Percentiles rank a stretch among this genome's conserved stretches.
Evolutionary conservation across 2,329 filamentous ascomycete genomes (phyloP).

Genomic region (Pezicula neosporulosa): DNA sequence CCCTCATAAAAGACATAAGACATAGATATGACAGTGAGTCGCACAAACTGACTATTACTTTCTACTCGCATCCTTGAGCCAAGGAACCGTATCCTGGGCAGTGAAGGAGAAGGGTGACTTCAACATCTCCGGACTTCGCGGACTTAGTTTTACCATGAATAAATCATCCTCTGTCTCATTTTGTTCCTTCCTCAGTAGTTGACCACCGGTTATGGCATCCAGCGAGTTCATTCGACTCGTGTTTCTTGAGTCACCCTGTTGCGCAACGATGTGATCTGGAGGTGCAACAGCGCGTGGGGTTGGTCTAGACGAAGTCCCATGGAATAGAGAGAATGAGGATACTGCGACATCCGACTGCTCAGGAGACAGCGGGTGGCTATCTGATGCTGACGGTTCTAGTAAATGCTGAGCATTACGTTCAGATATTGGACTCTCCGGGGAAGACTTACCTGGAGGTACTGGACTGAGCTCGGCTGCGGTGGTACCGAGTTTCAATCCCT

Average conservation of each 20-base stretch:
- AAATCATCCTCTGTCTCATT: conserved; percentile 70
- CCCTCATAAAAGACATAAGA: not conserved
- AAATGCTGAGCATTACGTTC: conserved; percentile 2
- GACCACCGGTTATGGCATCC: conserved; percentile 30
- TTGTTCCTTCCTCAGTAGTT: conserved; percentile 31
- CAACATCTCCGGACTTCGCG: conserved; percentile 80
- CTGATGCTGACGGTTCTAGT: conserved; percentile 21
- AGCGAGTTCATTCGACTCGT: conserved; percentile 29
- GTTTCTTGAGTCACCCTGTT: conserved; percentile 14
- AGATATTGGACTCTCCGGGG: conserved; percentile 1
- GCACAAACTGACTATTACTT: not conserved
- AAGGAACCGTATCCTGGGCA: conserved; percentile 24
- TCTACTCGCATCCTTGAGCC: conserved; percentile 14
- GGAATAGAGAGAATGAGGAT: conserved; percentile 58
- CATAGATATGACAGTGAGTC: too few species aligned
- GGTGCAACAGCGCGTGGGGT: conserved; percentile 34
- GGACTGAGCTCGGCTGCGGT: conserved; percentile 60
- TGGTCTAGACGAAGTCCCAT: conserved; percentile 39
- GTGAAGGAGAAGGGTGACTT: conserved; percentile 72
- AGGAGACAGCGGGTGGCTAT: conserved; percentile 49
- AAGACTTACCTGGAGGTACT: conserved; percentile 46
- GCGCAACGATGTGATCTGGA: conserved; percentile 19
- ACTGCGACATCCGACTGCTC: conserved; percentile 61
- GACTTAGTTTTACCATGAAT: conserved; percentile 84
- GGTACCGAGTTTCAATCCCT: conserved; percentile 74